Percentiles rank a stretch among this genome's conserved stretches.
Evolutionary conservation across 2,329 filamentous ascomycete genomes (phyloP).

Genomic region (Stylonectria norvegica): DNA sequence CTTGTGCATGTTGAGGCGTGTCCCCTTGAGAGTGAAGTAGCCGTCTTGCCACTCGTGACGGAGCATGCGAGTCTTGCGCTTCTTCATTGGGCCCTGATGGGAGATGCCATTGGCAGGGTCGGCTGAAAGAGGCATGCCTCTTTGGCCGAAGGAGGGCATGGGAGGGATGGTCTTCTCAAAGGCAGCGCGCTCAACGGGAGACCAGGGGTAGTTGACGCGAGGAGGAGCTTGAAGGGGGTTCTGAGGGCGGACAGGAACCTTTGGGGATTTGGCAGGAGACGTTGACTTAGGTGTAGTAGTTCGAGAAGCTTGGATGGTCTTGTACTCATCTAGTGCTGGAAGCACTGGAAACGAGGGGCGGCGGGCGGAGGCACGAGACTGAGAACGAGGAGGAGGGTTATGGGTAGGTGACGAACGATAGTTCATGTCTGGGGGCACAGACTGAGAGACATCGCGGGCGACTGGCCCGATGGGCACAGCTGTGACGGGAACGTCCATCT

Average conservation of each 20-base stretch:
- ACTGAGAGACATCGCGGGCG: constrained; percentile 77
- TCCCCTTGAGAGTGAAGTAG: constrained; percentile 81
- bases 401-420: constrained; percentile 52
- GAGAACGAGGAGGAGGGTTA: constrained; percentile 41
- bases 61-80: constrained; percentile 83
- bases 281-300: constrained; percentile 23
- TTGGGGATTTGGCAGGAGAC: constrained; percentile 36
- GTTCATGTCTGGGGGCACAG: constrained; percentile 90
- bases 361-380: constrained; percentile 55
- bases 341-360: constrained; percentile 67
- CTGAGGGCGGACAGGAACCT: constrained; percentile 32
- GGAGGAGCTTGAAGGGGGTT: constrained; percentile 50
- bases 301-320: constrained; percentile 38
- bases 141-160: constrained; percentile 26
- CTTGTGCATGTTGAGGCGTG: constrained; percentile 72
- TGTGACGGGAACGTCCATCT: constrained; percentile 83
- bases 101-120: constrained; percentile 51
- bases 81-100: constrained; percentile 88
- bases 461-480: constrained; percentile 68
- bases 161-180: constrained; percentile 47
- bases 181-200: constrained; percentile 42
- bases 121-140: constrained; percentile 27
- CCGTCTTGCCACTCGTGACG: constrained; percentile 92
- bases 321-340: constrained; percentile 66
- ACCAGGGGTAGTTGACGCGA: constrained; percentile 55